A percentile compares a stretch with the other conserved stretches of the same genome.
Conservation (phyloP, 1,139 yeast species). For the Hemisphaericaspora lyxosophila region DNA sequence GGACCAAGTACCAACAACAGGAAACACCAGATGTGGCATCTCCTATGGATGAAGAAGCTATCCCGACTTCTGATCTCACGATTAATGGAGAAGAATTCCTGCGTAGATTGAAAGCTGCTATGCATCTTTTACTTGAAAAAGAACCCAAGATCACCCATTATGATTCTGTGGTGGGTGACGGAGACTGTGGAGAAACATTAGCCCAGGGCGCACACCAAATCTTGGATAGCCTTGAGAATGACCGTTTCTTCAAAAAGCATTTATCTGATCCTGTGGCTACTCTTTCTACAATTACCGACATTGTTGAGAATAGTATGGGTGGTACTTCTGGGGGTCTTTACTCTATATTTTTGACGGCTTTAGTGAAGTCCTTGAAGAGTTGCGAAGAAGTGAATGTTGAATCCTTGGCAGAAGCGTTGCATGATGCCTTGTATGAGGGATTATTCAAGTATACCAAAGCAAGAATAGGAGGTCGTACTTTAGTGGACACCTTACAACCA, state of each 20-base stretch:
- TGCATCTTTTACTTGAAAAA: conserved; percentile 46
- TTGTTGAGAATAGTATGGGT: conserved; percentile 90
- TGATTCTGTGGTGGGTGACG: conserved; percentile 93
- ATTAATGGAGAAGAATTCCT: conserved; percentile 43
- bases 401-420: conserved; percentile 29
- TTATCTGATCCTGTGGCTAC: conserved; percentile 47
- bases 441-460: conserved; percentile 79
- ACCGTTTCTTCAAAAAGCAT: conserved; percentile 26
- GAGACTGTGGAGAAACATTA: conserved; percentile 93
- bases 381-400: conserved; percentile 37
- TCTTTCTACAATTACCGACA: conserved; percentile 56
- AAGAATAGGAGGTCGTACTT: conserved; percentile 83
- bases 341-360: conserved; percentile 66
- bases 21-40: conserved; percentile 23
- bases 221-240: conserved; percentile 47
- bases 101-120: conserved; percentile 46
- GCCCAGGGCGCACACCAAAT: conserved; percentile 80
- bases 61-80: conserved; percentile 34
- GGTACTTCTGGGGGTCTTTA: conserved; percentile 96
- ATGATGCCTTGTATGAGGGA: conserved; percentile 41
- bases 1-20: conserved; percentile 20
- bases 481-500: conserved; percentile 86
- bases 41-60: conserved; percentile 27
- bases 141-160: conserved; percentile 84
- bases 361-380: conserved; percentile 32